Conservation (phyloP, 345 rosid species). For the Acer yangbiense region DNA sequence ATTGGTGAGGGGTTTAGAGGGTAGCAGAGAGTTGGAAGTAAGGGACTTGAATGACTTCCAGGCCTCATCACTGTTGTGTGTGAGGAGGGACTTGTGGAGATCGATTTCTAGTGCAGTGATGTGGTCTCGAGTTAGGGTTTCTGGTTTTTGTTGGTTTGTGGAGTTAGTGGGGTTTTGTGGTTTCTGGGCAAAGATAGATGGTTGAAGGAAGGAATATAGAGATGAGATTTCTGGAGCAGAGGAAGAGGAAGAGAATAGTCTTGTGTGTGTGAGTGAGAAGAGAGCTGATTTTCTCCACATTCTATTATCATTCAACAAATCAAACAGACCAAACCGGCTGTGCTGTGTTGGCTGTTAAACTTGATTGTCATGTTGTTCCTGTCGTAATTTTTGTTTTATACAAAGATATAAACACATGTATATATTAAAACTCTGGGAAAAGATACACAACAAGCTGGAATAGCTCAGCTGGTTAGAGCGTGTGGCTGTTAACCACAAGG, state of each 20-base stretch:
- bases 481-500: slow-evolving; percentile 96
- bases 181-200: slow-evolving; percentile 59
- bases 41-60: slow-evolving; percentile 85
- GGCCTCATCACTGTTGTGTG: slow-evolving; percentile 62
- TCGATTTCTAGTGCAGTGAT: slow-evolving; percentile 50
- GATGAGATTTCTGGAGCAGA: slow-evolving; percentile 43
- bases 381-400: too few relatives aligned
- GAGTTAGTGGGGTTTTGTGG: slow-evolving; percentile 25
- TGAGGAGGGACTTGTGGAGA: slow-evolving; percentile 56
- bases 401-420: too few relatives aligned
- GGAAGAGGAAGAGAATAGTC: slow-evolving; percentile 41
- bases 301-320: background rate
- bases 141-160: slow-evolving; percentile 9
- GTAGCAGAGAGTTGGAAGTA: slow-evolving; percentile 52
- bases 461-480: slow-evolving; percentile 94
- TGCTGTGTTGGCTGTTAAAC: background rate
- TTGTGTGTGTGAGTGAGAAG: slow-evolving; percentile 16
- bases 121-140: slow-evolving; percentile 50
- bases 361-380: background rate
- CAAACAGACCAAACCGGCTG: background rate
- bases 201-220: slow-evolving; percentile 81
- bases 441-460: slow-evolving; percentile 35
- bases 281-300: slow-evolving; percentile 50
- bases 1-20: slow-evolving; percentile 62
- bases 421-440: background rate